These are phyloP conservation scores for Ramaria sp. DNA, from an alignment of 768 basidiomycete genomes.

Conservation along the genomic window DNA sequence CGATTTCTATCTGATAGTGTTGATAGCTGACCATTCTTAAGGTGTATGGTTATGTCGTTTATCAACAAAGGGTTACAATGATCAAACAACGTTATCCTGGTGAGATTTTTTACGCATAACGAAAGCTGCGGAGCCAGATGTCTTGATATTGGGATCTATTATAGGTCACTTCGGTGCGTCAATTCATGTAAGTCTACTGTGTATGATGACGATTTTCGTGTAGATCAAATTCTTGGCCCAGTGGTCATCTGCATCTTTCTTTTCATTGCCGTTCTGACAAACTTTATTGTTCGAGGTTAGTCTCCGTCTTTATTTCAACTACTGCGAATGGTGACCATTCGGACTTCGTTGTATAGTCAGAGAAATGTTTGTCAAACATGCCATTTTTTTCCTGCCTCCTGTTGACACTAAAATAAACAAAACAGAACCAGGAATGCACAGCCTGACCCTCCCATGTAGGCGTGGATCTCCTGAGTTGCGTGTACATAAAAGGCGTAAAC, in stretches of 20 bases:
- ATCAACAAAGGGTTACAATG: conserved; percentile 82
- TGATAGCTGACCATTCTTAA: conserved; percentile 19
- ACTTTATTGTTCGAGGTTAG: conserved; percentile 80
- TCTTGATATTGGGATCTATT: neutral
- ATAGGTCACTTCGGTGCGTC: conserved; percentile 57
- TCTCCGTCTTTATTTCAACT: conserved; percentile 10
- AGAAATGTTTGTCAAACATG: conserved; percentile 8
- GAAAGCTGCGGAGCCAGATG: neutral
- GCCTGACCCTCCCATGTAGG: too few relatives aligned
- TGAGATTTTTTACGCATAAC: neutral
- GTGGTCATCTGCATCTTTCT: conserved; percentile 70
- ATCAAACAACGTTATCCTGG: conserved; percentile 84
- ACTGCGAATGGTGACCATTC: neutral
- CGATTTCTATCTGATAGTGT: neutral
- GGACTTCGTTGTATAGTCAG: neutral
- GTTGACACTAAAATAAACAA: neutral
- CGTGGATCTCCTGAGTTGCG: too few relatives aligned
- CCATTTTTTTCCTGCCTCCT: neutral
- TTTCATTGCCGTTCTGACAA: conserved; percentile 79
- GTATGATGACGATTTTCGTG: neutral
- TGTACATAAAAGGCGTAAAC: too few relatives aligned
- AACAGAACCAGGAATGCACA: neutral
- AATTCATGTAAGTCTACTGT: conserved; percentile 3
- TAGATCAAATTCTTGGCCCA: conserved; percentile 79
- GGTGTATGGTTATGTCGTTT: conserved; percentile 80